Base-by-base conservation (phyloP, 148 eudicot species). In the Persicaria tinctoria region DNA sequence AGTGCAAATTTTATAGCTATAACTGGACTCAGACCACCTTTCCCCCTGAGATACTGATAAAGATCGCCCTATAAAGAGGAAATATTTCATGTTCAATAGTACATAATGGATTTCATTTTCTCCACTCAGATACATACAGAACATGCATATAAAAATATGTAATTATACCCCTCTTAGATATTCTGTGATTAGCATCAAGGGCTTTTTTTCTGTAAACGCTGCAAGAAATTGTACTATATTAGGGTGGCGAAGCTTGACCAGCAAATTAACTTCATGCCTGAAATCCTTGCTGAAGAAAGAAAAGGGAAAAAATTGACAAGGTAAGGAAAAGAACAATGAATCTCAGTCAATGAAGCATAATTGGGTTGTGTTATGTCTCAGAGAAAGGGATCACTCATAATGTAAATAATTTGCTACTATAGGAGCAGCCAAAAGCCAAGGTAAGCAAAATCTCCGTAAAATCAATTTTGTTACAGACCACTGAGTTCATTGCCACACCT, bases 191-290 rank as follows among this genome's bases (percentile, higher is more conserved):
- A 95, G 75, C 99, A 95, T 95, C 20, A 95, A 84, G 76, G 99
- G 99, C 78, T 87, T 92, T 87, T 73, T 87, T 44, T 92, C 99
- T 14, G 99, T 95, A 78, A 87, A 96, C 75, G 99, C 99, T 95
- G 97, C 99, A 81, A 95, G 94, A 74, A 95, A 95, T 74, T 95
- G 98, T 76, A 95, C 98, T 74, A 95, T 89, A 78, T 95, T 95
- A 73, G 98, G 98, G 83, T 94, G 98, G 74, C 98, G 98, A 77
- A 95, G 97, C 84, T 95, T 95, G 83, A 95, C 97, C 47, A 95
- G 89, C 83, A 92, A 86, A 82, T 83, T 89, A 75, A 95, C 99
- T 87, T 95, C 99, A 75, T 95, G 97, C 86, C 99, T 86, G 85
- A 95, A 95, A 85, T 95, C 97, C 92, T 92, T 92, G 78, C 99